phyloP scores from a whole-genome alignment of 2,329 filamentous ascomycete species.

The Metarhizium humberi region DNA sequence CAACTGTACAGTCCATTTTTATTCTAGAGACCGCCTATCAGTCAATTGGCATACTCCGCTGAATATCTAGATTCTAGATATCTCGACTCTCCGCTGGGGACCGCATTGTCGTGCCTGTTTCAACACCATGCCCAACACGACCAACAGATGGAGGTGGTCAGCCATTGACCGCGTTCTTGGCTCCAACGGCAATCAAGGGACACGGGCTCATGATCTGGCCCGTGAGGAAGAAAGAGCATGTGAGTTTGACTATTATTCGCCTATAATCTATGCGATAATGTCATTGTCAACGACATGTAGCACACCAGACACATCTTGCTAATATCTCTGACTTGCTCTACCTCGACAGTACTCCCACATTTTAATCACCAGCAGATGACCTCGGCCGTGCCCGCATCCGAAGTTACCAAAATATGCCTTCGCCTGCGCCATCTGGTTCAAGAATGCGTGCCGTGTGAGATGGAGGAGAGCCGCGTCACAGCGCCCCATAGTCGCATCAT shows the following conservation, averaged over 20 bases:
- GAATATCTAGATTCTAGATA: neutral
- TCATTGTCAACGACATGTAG: neutral
- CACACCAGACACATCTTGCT: neutral
- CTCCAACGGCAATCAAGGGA: constrained; percentile 11
- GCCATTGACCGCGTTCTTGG: constrained; percentile 22
- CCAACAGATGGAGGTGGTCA: constrained; percentile 16
- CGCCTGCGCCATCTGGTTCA: constrained; percentile 87
- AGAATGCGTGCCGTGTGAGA: constrained; percentile 80
- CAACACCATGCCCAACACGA: constrained; percentile 8
- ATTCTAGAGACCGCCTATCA: neutral
- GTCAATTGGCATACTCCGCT: no score
- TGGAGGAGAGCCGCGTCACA: constrained; percentile 67
- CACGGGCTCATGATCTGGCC: constrained; percentile 24
- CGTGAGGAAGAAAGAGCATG: constrained; percentile 35
- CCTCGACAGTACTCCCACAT: constrained; percentile 51
- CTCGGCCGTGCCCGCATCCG: constrained; percentile 62
- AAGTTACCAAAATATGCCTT: constrained; percentile 84
- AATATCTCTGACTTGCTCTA: neutral
- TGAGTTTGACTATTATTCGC: constrained; percentile 18
- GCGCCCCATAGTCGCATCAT: constrained; percentile 78
- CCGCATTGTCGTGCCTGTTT: neutral
- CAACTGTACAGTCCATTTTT: no score
- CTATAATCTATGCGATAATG: neutral
- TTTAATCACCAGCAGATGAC: constrained; percentile 48
- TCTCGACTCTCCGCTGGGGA: neutral